Evolutionary conservation across 441 rosid species (phyloP).

Genomic region (Erodium moschatum): DNA sequence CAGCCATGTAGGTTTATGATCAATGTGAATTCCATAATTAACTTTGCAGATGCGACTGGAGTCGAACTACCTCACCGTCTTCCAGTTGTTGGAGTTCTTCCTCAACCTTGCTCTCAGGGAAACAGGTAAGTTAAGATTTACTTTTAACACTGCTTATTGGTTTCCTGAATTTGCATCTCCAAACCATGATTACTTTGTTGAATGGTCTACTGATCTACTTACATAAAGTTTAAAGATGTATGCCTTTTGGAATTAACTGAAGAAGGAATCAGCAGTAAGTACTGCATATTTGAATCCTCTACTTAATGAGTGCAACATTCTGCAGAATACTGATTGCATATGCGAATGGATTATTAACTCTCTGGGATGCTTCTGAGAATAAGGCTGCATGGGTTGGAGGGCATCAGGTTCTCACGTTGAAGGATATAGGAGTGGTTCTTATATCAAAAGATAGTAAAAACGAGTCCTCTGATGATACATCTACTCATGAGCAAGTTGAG

Average conservation of each 20-base stretch:
- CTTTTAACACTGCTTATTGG: constrained; percentile 11
- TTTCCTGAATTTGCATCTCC: constrained; percentile 20
- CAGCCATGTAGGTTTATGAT: constrained; percentile 12
- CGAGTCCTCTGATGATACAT: constrained; percentile 27
- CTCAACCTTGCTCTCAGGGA: constrained; percentile 49
- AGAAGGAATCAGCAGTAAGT: constrained; percentile 4
- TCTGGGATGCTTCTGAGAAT: constrained; percentile 63
- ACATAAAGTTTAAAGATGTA: neutral
- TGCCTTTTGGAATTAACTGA: neutral
- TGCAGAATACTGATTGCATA: constrained; percentile 62
- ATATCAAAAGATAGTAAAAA: constrained; percentile 27
- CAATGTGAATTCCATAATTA: constrained; percentile 5
- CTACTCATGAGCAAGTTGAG: constrained; percentile 35
- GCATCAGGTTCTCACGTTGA: constrained; percentile 42
- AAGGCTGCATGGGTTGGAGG: constrained; percentile 37
- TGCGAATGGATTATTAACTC: constrained; percentile 47
- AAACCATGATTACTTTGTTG: constrained; percentile 5
- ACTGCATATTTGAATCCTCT: constrained; percentile 13
- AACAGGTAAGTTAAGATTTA: constrained; percentile 31
- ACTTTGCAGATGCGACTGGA: constrained; percentile 43
- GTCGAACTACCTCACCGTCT: constrained; percentile 38
- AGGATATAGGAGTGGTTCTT: constrained; percentile 28
- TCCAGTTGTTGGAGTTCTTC: constrained; percentile 53
- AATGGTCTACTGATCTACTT: neutral
- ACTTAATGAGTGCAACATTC: constrained; percentile 22